These are phyloP conservation scores for Chloranthus sessilifolius DNA, from an alignment of 164 flowering plant genomes.

Conservation along the genomic window DNA sequence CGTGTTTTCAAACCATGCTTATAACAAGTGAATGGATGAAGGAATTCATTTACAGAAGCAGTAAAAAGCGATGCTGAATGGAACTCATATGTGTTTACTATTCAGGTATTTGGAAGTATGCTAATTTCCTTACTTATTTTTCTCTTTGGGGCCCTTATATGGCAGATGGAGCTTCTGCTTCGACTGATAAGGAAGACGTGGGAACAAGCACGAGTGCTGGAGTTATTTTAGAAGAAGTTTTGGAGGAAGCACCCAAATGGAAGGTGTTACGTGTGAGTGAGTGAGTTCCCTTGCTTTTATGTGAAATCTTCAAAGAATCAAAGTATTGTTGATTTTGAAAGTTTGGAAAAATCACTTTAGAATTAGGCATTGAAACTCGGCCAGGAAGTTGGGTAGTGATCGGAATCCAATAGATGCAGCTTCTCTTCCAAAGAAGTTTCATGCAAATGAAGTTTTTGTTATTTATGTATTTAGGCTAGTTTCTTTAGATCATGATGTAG, in stretches of 20 bases:
- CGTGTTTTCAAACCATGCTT: not conserved
- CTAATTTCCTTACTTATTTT: constrained; percentile 1
- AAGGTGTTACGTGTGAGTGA: constrained; percentile 98
- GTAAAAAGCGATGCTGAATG: not conserved
- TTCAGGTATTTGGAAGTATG: not conserved
- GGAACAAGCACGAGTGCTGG: constrained; percentile 24
- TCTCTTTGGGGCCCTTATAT: constrained; percentile 1
- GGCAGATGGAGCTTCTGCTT: constrained; percentile 28
- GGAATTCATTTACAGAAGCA: not conserved
- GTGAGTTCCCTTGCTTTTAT: constrained; percentile 43
- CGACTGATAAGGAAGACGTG: not conserved
- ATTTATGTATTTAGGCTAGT: no score
- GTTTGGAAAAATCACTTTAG: no score
- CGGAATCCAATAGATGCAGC: no score
- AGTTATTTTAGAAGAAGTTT: constrained; percentile 55
- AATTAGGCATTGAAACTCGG: no score
- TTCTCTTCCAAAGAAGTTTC: no score
- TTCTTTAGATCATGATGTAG: no score
- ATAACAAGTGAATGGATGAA: not conserved
- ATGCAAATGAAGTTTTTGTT: no score
- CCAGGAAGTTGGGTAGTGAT: no score
- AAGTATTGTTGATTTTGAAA: no score
- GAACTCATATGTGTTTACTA: not conserved
- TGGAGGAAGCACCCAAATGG: constrained; percentile 99
- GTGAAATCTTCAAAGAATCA: no score